Base-by-base conservation (phyloP, 75 land plant species). In the Selaginella tamariscina region DNA sequence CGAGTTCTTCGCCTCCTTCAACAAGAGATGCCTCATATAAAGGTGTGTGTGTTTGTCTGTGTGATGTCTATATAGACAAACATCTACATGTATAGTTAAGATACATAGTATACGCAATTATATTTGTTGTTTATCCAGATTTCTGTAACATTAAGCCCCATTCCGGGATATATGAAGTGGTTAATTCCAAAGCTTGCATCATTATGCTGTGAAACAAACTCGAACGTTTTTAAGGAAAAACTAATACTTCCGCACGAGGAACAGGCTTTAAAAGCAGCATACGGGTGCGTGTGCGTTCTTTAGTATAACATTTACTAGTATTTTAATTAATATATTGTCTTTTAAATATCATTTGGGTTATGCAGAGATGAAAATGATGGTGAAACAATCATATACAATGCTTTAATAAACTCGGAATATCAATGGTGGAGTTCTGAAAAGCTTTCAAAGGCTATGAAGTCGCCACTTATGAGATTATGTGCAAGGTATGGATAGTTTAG, bases 161-260 rank as follows among this genome's bases (percentile, higher is more conserved):
- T 91, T 32, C 97, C 97, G 39, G 93, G 93, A n/a, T 91, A 68
- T 70, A 82, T 88, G 85, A 70, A 82, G 57, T 91, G 97, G 97
- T 81, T 91, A 27, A 31, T 84, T 27, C 75, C 93, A 1, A 91
- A 88, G 71, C 70, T 91, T 73, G 82, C 79, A 56, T 85, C 83
- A 15, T 39, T 39, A 22, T 56, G 72, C 56, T 55, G 55, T 39
- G 74, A 63, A 30, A 78, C 66, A 33, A 55, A 49, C 30, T 55
- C 24, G 24, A 71, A 71, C 22, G 67, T 77, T 30, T 85, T 90
- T 29, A 77, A 55, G 65, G 96, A 90, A 74, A 74, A 81, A 2
- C 54, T 90, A 31, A 82, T 90, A 30, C 69, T 71, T 30, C 86
- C 82, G 49, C 81, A 80, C 27, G 96, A 90, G 73, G 92, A 87